These are phyloP conservation scores for Podospora australis DNA, from an alignment of 495 filamentous ascomycete genomes.

Conservation along the genomic window DNA sequence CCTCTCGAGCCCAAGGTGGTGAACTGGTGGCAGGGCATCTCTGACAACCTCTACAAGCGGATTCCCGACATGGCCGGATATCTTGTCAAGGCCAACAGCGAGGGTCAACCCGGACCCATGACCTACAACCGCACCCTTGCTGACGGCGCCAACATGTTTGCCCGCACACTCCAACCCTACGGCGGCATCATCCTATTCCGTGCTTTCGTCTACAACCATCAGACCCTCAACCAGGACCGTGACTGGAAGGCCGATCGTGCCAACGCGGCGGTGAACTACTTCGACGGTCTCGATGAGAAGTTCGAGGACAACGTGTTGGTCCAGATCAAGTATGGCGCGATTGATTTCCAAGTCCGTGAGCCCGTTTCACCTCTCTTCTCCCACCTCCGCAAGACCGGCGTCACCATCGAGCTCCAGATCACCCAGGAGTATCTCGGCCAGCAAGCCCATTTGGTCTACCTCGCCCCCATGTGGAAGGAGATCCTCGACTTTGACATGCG, in stretches of 20 bases:
- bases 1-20: constrained; percentile 55
- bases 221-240: constrained; percentile 39
- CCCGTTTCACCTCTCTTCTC: constrained; percentile 63
- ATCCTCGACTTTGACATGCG: constrained; percentile 62
- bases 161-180: constrained; percentile 50
- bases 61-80: constrained; percentile 66
- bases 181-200: constrained; percentile 68
- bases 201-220: constrained; percentile 64
- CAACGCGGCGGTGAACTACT: constrained; percentile 62
- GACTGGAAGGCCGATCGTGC: constrained; percentile 63
- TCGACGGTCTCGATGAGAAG: constrained; percentile 55
- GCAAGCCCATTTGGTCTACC: constrained; percentile 62
- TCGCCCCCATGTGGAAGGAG: constrained; percentile 60
- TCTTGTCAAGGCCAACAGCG: constrained; percentile 67
- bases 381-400: constrained; percentile 51
- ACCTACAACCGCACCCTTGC: constrained; percentile 65
- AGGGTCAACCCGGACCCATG: constrained; percentile 64
- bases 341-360: constrained; percentile 73
- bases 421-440: constrained; percentile 68
- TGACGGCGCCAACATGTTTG: constrained; percentile 66
- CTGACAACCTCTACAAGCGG: constrained; percentile 49
- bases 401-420: constrained; percentile 60
- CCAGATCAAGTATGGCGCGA: constrained; percentile 69
- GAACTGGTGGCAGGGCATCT: constrained; percentile 55
- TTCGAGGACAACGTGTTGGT: constrained; percentile 66